Conservation (phyloP, 2,329 filamentous ascomycete species). For the Penicillium sp. region DNA sequence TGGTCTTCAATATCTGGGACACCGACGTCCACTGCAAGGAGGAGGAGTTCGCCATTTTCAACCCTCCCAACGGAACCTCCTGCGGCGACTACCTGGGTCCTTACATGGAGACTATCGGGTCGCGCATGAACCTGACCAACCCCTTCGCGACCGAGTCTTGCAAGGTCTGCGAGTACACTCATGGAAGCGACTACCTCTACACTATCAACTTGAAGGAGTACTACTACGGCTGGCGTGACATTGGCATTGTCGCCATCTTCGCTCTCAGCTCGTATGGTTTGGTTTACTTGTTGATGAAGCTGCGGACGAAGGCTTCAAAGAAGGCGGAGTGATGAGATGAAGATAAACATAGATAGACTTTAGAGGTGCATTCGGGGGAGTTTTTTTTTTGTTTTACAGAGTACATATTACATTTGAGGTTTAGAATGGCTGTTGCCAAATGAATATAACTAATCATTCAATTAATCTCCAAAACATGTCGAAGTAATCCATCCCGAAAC, state of each 20-base stretch:
- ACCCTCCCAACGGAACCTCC: slow-evolving; percentile 42
- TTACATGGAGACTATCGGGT: slow-evolving; percentile 48
- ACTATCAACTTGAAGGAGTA: slow-evolving; percentile 57
- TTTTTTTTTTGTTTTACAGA: not conserved
- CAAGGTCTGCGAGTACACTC: slow-evolving; percentile 56
- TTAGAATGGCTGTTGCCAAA: too few species aligned
- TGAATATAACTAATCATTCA: not conserved
- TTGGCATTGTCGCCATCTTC: slow-evolving; percentile 55
- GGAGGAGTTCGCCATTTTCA: slow-evolving; percentile 24
- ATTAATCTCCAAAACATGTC: not conserved
- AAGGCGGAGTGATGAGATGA: slow-evolving; percentile 24
- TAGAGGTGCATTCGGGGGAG: not conserved
- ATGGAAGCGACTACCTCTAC: slow-evolving; percentile 55
- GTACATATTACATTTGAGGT: not conserved
- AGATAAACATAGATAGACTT: not conserved
- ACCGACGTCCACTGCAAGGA: slow-evolving; percentile 23
- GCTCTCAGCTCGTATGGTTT: slow-evolving; percentile 50
- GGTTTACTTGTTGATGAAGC: slow-evolving; percentile 40
- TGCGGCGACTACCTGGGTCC: slow-evolving; percentile 55
- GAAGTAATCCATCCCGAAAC: not conserved
- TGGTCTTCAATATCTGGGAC: slow-evolving; percentile 26
- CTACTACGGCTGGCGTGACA: slow-evolving; percentile 62
- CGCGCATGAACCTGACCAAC: slow-evolving; percentile 53
- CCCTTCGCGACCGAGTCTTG: slow-evolving; percentile 54
- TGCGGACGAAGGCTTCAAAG: slow-evolving; percentile 35